Evolutionary conservation across 129 eudicot species (phyloP).

Genomic region (Artemisia annua): DNA sequence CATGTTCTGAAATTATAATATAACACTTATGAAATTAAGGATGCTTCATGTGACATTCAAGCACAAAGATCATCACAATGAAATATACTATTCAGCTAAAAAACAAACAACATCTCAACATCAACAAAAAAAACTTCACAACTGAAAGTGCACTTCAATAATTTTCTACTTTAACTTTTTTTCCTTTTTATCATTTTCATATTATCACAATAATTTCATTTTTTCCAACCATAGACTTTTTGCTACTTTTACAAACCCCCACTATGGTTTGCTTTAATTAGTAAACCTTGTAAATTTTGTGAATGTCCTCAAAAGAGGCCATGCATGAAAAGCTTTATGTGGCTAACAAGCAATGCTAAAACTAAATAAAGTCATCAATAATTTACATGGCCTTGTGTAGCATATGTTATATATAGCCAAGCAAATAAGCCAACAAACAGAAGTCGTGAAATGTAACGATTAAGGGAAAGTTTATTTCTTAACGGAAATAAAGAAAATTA

Average conservation of each 20-base stretch:
- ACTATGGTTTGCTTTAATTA: conserved; percentile 12
- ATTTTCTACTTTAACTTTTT: not conserved
- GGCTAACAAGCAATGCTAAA: conserved; percentile 12
- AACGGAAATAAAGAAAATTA: too few relatives aligned
- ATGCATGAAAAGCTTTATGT: conserved; percentile 5
- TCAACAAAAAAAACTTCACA: not conserved
- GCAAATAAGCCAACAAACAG: not conserved
- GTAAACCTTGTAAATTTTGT: not conserved
- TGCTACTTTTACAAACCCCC: conserved; percentile 1
- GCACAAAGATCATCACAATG: not conserved
- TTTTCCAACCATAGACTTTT: not conserved
- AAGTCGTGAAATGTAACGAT: not conserved
- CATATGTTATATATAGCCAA: conserved; percentile 11
- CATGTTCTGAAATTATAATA: not conserved
- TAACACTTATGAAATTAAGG: not conserved
- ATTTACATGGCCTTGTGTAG: not conserved
- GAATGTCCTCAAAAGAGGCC: conserved; percentile 1
- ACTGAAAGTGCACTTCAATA: not conserved
- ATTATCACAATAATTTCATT: not conserved
- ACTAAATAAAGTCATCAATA: not conserved
- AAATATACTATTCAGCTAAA: conserved; percentile 3
- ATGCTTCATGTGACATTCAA: conserved; percentile 3
- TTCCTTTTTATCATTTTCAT: not conserved
- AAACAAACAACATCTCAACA: conserved; percentile 7
- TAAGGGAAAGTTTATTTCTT: not conserved